phyloP scores from a whole-genome alignment of 2,329 filamentous ascomycete genomes.

The Pezicula radicicola region DNA sequence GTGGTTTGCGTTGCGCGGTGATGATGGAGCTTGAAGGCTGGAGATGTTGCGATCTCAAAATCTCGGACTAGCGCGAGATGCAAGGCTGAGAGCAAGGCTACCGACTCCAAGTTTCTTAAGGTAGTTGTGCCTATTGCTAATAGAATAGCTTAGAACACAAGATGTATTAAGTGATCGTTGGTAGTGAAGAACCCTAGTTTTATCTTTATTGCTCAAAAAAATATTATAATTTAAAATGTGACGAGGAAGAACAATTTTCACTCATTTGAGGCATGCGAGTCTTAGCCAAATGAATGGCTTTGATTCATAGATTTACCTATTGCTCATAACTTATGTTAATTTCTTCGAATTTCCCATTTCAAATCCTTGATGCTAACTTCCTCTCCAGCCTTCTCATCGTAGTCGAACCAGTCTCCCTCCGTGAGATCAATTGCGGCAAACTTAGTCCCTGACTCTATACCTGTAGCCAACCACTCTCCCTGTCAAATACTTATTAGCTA shows the following conservation, averaged over 20 bases:
- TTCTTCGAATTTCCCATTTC: constrained; percentile 70
- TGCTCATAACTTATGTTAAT: constrained; percentile 9
- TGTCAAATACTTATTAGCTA: constrained; percentile 32
- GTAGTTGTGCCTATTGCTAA: too few relatives aligned
- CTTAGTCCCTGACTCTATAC: constrained; percentile 74
- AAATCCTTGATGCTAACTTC: constrained; percentile 91
- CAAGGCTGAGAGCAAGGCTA: constrained; percentile 8
- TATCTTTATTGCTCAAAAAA: too few relatives aligned
- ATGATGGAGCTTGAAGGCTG: constrained; percentile 12
- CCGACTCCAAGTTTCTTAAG: too few relatives aligned
- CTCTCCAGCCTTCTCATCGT: constrained; percentile 88
- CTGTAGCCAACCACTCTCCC: constrained; percentile 89
- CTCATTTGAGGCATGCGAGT: neutral
- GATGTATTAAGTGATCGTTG: too few relatives aligned
- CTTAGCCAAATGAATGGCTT: neutral
- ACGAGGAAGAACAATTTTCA: neutral
- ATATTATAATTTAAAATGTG: too few relatives aligned
- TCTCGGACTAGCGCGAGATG: constrained; percentile 9
- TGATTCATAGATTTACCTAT: too few relatives aligned
- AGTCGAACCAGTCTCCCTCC: constrained; percentile 97
- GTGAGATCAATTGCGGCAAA: constrained; percentile 79
- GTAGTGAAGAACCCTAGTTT: too few relatives aligned
- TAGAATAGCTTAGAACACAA: too few relatives aligned
- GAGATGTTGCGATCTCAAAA: constrained; percentile 13
- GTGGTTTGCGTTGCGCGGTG: constrained; percentile 10